These are phyloP conservation scores for Pseudozyma hubeiensis DNA, from an alignment of 1,284 basidiomycete species.

Conservation along the genomic window DNA sequence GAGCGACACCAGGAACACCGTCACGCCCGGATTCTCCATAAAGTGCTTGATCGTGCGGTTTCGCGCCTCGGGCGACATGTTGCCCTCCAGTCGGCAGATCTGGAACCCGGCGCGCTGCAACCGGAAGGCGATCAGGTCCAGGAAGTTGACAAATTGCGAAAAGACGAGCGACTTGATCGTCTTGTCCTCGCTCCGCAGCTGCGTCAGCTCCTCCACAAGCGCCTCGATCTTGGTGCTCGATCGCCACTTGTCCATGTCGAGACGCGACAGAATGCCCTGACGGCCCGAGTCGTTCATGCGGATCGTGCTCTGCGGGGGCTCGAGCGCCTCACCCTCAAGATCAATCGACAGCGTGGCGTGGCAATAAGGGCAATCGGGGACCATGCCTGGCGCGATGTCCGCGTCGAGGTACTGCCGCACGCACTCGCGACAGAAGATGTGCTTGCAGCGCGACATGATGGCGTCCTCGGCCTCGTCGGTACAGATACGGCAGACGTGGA, in stretches of 20 bases:
- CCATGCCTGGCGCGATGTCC: constrained; percentile 74
- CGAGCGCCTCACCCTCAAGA: constrained; percentile 89
- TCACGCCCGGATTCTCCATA: constrained; percentile 93
- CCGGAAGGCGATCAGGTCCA: constrained; percentile 88
- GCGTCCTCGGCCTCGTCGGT: constrained; percentile 97
- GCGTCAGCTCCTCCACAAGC: constrained; percentile 89
- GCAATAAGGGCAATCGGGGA: constrained; percentile 92
- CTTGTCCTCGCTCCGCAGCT: constrained; percentile 83
- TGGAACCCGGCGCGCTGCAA: constrained; percentile 86
- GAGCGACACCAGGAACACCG: constrained; percentile 91
- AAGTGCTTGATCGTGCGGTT: constrained; percentile 95
- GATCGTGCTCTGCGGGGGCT: constrained; percentile 75
- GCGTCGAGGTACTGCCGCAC: constrained; percentile 88
- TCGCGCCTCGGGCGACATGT: constrained; percentile 94
- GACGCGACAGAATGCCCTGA: constrained; percentile 91
- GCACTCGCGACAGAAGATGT: constrained; percentile 88
- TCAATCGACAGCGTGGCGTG: constrained; percentile 93
- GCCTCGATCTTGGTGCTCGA: constrained; percentile 98
- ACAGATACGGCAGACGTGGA: constrained; percentile 83
- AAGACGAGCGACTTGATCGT: constrained; percentile 98
- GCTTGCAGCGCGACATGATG: constrained; percentile 85
- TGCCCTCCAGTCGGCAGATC: constrained; percentile 94
- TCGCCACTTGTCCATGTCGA: constrained; percentile 89
- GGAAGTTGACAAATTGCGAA: constrained; percentile 85
- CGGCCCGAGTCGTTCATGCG: constrained; percentile 72